These are phyloP conservation scores for Leccinum ochraceum DNA, from an alignment of 768 basidiomycete genomes.

Conservation along the genomic window DNA sequence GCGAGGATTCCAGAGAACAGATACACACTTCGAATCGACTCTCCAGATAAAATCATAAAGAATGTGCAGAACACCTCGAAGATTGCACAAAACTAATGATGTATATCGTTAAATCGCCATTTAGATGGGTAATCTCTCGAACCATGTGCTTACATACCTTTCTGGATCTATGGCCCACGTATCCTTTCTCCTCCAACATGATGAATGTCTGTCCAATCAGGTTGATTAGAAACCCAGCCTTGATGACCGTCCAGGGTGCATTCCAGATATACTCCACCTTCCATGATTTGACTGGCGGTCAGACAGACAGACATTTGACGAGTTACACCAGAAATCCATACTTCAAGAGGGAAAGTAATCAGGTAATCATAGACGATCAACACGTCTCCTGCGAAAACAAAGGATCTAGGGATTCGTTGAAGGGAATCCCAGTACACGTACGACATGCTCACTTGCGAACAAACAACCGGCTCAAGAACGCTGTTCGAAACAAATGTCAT, in stretches of 20 bases:
- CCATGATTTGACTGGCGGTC: background rate
- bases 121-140: background rate
- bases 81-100: conserved; percentile 5
- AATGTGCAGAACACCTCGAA: conserved; percentile 11
- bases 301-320: background rate
- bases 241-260: conserved; percentile 12
- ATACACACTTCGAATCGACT: conserved; percentile 10
- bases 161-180: background rate
- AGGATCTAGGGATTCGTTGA: background rate
- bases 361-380: conserved; percentile 14
- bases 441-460: background rate
- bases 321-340: background rate
- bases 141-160: background rate
- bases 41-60: conserved; percentile 12
- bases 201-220: conserved; percentile 16
- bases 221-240: conserved; percentile 17
- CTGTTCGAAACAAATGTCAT: background rate
- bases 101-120: background rate
- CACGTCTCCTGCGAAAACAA: background rate
- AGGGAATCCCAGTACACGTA: background rate
- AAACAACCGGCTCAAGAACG: background rate
- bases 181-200: conserved; percentile 3
- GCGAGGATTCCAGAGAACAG: background rate
- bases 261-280: conserved; percentile 20
- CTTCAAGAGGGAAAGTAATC: conserved; percentile 14